Base-by-base conservation (phyloP, 2,329 filamentous ascomycete species). In the Tolypocladium endophyticum region DNA sequence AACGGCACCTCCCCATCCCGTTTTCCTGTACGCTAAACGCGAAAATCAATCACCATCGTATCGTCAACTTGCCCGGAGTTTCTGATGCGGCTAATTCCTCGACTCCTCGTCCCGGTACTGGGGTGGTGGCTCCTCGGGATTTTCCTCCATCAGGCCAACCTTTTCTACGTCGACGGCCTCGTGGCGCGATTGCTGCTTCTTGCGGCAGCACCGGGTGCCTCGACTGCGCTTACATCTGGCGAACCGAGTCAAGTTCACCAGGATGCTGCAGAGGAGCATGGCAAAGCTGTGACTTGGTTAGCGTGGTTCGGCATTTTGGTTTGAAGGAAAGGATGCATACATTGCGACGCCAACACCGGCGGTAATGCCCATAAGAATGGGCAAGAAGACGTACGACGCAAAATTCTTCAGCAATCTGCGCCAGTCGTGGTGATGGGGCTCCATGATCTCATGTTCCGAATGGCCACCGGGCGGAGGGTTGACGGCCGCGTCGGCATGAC, bases 291-390 rank as follows among this genome's bases (percentile, higher is more conserved):
- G 23, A 53, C 23, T 20, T 65, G 76, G 74, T 41, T 59, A 55
- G 41, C n/a, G 39, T 7, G 16, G 8, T 20, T 33, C 23, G 23
- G 43, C 35, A 18, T 12, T 39, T 33, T 38, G 38, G 18, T 20
- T 33, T 5, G 36, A 28, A 18, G n/a, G 11, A 28, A 47, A 35
- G 33, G 53, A 41, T 39, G 77, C 79, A 70, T 76, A 82, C 79
- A 89, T 71, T 72, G 87, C 87, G 63, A 87, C 84, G 36, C 80
- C 79, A 59, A 90, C 80, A 68, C 88, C 88, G 53, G 86, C 85
- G 30, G 84, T 79, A 63, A 90, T 79, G 61, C 88, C 88, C 63
- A 90, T 79, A 58, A 88, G 74, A 58, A 90, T 78, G 1, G 88
- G 88, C 45, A 90, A 76, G 55, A 90, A 71, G 53, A 91, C 80